Evolutionary conservation across 1,139 yeast genomes (phyloP).

Genomic region (Hyphopichia pseudoburtonii): DNA sequence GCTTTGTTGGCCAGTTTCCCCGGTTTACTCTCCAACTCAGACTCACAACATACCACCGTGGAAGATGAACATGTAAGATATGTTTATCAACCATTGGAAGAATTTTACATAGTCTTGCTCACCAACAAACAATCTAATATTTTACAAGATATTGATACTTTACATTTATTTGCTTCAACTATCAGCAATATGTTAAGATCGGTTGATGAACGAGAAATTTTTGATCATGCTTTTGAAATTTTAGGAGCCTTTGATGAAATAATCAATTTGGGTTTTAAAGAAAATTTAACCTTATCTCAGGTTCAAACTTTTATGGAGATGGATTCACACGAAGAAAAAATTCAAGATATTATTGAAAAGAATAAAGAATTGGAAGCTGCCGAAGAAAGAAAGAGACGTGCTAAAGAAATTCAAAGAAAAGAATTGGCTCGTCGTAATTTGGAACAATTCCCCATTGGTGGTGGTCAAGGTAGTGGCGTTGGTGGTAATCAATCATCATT

Average conservation of each 20-base stretch:
- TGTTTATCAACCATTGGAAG: constrained; percentile 95
- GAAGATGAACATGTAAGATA: constrained; percentile 93
- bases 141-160: constrained; percentile 90
- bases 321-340: constrained; percentile 98
- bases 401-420: constrained; percentile 89
- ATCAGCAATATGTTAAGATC: constrained; percentile 72
- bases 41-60: constrained; percentile 88
- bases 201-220: constrained; percentile 81
- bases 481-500: constrained; percentile 7
- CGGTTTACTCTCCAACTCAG: constrained; percentile 64
- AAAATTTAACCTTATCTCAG: constrained; percentile 78
- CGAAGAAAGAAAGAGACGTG: constrained; percentile 95
- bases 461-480: constrained; percentile 4
- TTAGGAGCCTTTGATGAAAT: constrained; percentile 94
- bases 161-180: constrained; percentile 81
- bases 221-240: constrained; percentile 83
- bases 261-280: constrained; percentile 85
- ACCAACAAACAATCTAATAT: constrained; percentile 92
- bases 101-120: constrained; percentile 84
- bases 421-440: constrained; percentile 67
- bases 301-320: constrained; percentile 89
- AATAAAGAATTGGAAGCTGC: constrained; percentile 96
- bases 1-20: constrained; percentile 88
- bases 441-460: constrained; percentile 26
- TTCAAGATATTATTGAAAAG: constrained; percentile 95